Evolutionary conservation across 1,139 yeast species (phyloP).

Genomic region (Kodamaea anthophila): DNA sequence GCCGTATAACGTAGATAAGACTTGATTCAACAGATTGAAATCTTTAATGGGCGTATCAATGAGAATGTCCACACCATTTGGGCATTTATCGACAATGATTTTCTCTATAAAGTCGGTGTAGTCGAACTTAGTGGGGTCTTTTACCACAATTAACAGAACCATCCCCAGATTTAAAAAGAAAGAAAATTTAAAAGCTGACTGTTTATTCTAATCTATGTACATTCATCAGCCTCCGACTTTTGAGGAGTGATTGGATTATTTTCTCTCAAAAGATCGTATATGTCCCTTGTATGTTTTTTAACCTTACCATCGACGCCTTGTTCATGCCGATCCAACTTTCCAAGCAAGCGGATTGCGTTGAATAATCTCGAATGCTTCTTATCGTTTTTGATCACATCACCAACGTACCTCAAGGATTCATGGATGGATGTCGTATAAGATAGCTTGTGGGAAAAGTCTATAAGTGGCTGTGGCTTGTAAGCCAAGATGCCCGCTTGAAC

Average conservation of each 20-base stretch:
- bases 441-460: constrained; percentile 16
- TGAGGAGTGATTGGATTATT: too few relatives aligned
- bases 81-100: constrained; percentile 11
- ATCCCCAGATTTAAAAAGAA: constrained; percentile 2
- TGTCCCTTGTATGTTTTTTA: constrained; percentile 6
- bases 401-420: constrained; percentile 16
- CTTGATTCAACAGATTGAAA: constrained; percentile 18
- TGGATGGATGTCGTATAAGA: constrained; percentile 15
- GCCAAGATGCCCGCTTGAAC: constrained; percentile 27
- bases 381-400: constrained; percentile 6
- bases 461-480: constrained; percentile 21
- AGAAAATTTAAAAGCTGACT: too few relatives aligned
- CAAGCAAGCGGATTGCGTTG: constrained; percentile 6
- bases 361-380: constrained; percentile 5
- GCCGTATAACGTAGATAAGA: constrained; percentile 25
- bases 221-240: too few relatives aligned
- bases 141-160: constrained; percentile 19
- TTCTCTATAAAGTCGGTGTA: constrained; percentile 18
- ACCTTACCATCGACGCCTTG: constrained; percentile 8
- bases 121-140: constrained; percentile 20
- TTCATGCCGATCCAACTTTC: constrained; percentile 6
- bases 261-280: constrained; percentile 4
- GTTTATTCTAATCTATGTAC: too few relatives aligned
- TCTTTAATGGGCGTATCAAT: constrained; percentile 15
- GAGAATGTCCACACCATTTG: constrained; percentile 19